These are phyloP conservation scores for Stemphylium beticola DNA, from an alignment of 2,329 filamentous ascomycete genomes.

Conservation along the genomic window DNA sequence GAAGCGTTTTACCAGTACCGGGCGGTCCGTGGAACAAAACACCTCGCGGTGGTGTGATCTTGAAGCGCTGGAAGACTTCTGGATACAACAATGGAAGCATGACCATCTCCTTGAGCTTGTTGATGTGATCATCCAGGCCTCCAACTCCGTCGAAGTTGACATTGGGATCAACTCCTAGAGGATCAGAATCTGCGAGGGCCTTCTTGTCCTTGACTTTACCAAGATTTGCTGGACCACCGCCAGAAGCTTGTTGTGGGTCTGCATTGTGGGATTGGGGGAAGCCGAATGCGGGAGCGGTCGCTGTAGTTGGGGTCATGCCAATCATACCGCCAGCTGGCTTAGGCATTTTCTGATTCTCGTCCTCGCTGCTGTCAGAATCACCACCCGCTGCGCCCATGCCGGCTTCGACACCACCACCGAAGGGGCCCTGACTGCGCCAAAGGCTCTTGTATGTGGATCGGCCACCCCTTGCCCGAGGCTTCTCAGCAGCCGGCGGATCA, in stretches of 20 bases:
- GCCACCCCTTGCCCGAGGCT: conserved; percentile 67
- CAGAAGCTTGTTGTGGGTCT: conserved; percentile 61
- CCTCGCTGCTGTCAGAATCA: conserved; percentile 96
- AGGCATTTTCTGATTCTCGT: conserved; percentile 74
- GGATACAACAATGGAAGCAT: conserved; percentile 92
- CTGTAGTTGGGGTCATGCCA: conserved; percentile 66
- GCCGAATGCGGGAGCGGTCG: conserved; percentile 57
- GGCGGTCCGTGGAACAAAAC: conserved; percentile 97
- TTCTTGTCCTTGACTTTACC: conserved; percentile 95
- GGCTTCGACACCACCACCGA: conserved; percentile 82
- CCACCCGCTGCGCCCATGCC: conserved; percentile 77
- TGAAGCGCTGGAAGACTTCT: conserved; percentile 88
- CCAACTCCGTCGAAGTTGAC: conserved; percentile 96
- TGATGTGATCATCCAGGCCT: conserved; percentile 90
- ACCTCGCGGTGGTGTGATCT: conserved; percentile 91
- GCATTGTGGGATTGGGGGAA: conserved; percentile 64
- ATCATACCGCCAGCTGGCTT: conserved; percentile 65
- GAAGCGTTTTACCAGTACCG: conserved; percentile 96
- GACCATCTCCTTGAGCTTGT: conserved; percentile 98
- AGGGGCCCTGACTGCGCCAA: conserved; percentile 90
- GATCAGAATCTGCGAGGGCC: conserved; percentile 89
- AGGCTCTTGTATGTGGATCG: conserved; percentile 71
- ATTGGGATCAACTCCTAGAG: conserved; percentile 87
- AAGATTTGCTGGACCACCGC: conserved; percentile 77
- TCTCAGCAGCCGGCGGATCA: conserved; percentile 70